phyloP scores from a whole-genome alignment of 148 eudicot genomes.

The Drosera capensis region DNA sequence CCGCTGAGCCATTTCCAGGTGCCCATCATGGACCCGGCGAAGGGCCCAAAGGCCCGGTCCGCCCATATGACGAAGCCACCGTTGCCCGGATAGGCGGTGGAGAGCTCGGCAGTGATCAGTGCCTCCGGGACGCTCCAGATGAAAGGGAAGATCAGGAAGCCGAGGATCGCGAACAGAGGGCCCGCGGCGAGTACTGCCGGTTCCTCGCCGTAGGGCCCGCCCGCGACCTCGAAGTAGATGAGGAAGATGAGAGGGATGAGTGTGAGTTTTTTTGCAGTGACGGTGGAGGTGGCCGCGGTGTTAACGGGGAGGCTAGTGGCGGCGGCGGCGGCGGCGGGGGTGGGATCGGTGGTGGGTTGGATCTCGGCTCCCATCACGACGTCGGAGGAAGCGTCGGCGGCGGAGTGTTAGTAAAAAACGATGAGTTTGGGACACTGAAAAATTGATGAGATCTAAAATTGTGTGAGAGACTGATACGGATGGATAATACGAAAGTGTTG shows the following conservation, averaged over 20 bases:
- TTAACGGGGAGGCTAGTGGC: neutral
- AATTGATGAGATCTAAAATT: no score
- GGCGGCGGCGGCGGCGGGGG: no score
- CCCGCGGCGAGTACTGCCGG: slow-evolving; percentile 6
- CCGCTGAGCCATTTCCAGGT: slow-evolving; percentile 11
- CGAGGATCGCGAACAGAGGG: slow-evolving; percentile 1
- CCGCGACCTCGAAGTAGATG: slow-evolving; percentile 11
- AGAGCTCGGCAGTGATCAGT: slow-evolving; percentile 7
- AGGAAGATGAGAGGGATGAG: slow-evolving; percentile 8
- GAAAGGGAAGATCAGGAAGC: slow-evolving; percentile 9
- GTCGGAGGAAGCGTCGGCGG: no score
- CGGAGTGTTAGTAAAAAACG: no score
- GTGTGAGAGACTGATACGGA: no score
- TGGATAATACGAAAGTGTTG: no score
- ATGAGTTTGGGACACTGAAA: no score
- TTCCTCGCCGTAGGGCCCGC: slow-evolving; percentile 8
- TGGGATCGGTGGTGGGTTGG: no score
- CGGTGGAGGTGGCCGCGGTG: neutral
- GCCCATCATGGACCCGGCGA: slow-evolving; percentile 7
- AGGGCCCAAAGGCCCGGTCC: slow-evolving; percentile 8
- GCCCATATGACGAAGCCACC: slow-evolving; percentile 11
- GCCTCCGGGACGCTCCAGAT: slow-evolving; percentile 11
- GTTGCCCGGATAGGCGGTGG: slow-evolving; percentile 10
- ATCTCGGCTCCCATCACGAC: no score
- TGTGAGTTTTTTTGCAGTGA: neutral